Percentiles rank a stretch among this genome's conserved stretches.
Conservation (phyloP, 2,329 filamentous ascomycete genomes). For the Penicillium sp. region DNA sequence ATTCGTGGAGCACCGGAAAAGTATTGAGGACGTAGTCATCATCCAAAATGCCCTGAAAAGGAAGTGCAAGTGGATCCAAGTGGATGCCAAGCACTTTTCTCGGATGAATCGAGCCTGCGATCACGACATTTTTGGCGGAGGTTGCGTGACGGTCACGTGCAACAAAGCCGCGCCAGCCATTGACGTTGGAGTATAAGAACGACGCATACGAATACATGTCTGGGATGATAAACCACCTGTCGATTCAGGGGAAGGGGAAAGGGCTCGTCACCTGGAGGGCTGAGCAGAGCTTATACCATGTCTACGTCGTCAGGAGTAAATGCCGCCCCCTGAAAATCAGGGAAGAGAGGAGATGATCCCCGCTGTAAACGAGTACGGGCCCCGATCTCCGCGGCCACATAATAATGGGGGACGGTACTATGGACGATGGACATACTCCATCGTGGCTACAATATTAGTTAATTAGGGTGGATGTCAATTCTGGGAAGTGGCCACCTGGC, state of each 20-base stretch:
- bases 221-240: background rate
- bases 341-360: constrained; percentile 8
- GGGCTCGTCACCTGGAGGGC: background rate
- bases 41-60: background rate
- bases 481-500: background rate
- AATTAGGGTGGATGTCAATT: background rate
- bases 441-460: background rate
- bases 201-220: background rate
- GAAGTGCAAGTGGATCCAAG: background rate
- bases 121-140: constrained; percentile 24
- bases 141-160: constrained; percentile 26
- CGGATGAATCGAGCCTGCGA: background rate
- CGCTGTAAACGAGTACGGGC: constrained; percentile 19
- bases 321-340: constrained; percentile 24
- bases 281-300: background rate
- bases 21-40: background rate
- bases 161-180: background rate
- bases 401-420: background rate
- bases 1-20: background rate
- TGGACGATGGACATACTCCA: background rate
- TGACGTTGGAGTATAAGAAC: background rate
- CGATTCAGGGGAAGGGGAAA: background rate
- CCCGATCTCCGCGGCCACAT: background rate
- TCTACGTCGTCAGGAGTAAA: constrained; percentile 4
- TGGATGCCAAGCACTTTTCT: constrained; percentile 1